Evolutionary conservation across 2,329 filamentous ascomycete species (phyloP).

Genomic region (Curvularia hawaiiensis): DNA sequence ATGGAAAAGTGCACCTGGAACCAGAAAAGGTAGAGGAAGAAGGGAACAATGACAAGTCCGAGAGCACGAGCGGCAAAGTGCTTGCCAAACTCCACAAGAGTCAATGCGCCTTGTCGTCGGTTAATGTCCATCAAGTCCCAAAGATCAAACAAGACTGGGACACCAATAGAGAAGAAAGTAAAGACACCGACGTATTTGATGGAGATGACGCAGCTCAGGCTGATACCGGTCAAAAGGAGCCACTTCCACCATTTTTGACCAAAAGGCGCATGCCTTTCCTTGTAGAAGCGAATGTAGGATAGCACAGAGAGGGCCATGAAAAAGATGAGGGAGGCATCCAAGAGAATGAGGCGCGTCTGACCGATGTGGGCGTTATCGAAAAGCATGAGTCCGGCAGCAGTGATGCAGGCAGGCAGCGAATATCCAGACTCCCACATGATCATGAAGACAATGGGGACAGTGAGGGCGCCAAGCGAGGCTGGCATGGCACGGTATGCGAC

Average conservation of each 20-base stretch:
- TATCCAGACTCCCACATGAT: slow-evolving; percentile 99
- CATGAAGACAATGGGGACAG: slow-evolving; percentile 89
- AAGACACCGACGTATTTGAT: slow-evolving; percentile 98
- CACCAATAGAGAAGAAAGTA: slow-evolving; percentile 95
- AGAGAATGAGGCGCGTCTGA: slow-evolving; percentile 91
- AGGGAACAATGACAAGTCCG: slow-evolving; percentile 86
- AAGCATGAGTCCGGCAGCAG: slow-evolving; percentile 84
- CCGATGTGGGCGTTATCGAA: slow-evolving; percentile 98
- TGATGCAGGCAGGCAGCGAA: slow-evolving; percentile 86
- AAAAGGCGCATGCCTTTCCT: slow-evolving; percentile 87
- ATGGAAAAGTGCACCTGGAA: slow-evolving; percentile 99
- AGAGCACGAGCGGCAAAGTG: slow-evolving; percentile 89
- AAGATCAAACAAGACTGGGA: slow-evolving; percentile 89
- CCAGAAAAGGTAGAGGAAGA: slow-evolving; percentile 99
- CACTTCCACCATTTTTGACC: slow-evolving; percentile 99
- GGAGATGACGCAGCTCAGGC: slow-evolving; percentile 95
- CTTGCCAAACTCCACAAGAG: slow-evolving; percentile 78
- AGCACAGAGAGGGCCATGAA: slow-evolving; percentile 95
- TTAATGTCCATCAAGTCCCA: slow-evolving; percentile 95
- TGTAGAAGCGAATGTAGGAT: slow-evolving; percentile 97
- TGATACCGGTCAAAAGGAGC: slow-evolving; percentile 92
- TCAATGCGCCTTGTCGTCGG: slow-evolving; percentile 79
- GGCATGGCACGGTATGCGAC: slow-evolving; percentile 94
- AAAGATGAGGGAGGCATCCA: slow-evolving; percentile 92
- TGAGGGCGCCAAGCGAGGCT: slow-evolving; percentile 87